Evolutionary conservation across 202 grass and related monocot species (phyloP), one percentile per base, ranked within the genome.

Genomic region (Schoenoplectus tabernaemontani): DNA sequence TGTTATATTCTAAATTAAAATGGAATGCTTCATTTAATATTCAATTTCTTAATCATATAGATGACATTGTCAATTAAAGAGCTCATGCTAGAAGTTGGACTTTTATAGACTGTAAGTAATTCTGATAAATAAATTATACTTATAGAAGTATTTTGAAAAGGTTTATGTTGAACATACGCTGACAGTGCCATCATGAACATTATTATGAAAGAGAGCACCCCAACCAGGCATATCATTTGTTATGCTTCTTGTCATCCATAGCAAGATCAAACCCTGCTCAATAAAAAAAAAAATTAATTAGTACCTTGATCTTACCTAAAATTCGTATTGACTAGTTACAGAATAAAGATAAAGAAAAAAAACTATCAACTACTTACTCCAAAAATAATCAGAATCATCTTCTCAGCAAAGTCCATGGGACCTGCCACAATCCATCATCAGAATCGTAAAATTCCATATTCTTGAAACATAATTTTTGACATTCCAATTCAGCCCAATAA

Each of bases 391-490:
- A 97, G 80, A 33, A 97, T 80, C 90, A 97, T 97, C 88, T 93
- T 97, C 85, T 97, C 90, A 64, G 93, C 93, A 87, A 97, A 97
- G 64, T 88, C 90, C 93, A 97, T 97, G 5, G 93, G 88, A 62
- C 93, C 93, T 93, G 86, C 46, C 81, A 85, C 15, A 74, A 30
- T 78, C 12, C 43, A 75, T 73, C 17, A 3, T 50, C 23, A 62
- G 22, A 74, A 4, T 22, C 2, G 72, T 43, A 59, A 42, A 28
- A 70, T 36, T 54, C 67, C 9, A 67, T 34, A 7, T 26, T 34
- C 20, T 43, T 80, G 10, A 42, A 47, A 37, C 59, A n/a, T n/a
- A n/a, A n/a, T n/a, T n/a, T n/a, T n/a, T n/a, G n/a, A n/a, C n/a
- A n/a, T n/a, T n/a, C n/a, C n/a, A n/a, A n/a, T n/a, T n/a, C n/a